phyloP scores from a whole-genome alignment of 495 filamentous ascomycete species.

The Penicillium atrosanguineum region DNA sequence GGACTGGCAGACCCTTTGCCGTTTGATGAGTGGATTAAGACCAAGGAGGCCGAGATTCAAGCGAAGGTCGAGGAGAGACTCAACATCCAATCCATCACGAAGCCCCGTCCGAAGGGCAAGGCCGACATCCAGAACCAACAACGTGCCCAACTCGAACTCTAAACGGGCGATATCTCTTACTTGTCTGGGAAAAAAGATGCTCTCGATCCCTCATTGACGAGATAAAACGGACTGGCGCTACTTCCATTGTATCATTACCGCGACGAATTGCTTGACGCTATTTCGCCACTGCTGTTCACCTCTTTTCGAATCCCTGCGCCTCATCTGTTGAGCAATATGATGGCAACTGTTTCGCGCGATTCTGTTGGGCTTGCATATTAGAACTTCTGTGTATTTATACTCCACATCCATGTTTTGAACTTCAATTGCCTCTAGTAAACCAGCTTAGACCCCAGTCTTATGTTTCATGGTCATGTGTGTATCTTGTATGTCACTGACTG shows the following conservation, averaged over 20 bases:
- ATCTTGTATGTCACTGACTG: background rate
- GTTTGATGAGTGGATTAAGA: conserved; percentile 41
- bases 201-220: background rate
- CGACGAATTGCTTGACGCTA: conserved; percentile 19
- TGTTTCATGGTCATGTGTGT: background rate
- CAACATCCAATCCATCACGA: conserved; percentile 38
- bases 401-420: background rate
- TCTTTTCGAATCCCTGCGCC: conserved; percentile 6
- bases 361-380: conserved; percentile 26
- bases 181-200: background rate
- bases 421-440: background rate
- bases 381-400: conserved; percentile 41
- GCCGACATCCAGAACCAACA: conserved; percentile 20
- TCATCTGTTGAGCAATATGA: conserved; percentile 1
- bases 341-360: conserved; percentile 13
- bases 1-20: conserved; percentile 44
- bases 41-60: conserved; percentile 36
- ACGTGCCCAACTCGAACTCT: background rate
- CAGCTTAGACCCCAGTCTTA: background rate
- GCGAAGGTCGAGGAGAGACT: conserved; percentile 31
- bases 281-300: conserved; percentile 14
- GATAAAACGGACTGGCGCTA: conserved; percentile 23
- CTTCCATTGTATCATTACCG: conserved; percentile 34
- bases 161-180: background rate
- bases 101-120: conserved; percentile 33